Evolutionary conservation across 805 yeast species (phyloP), one percentile per base, ranked within the genome.

Genomic region (Komagataella ulmi): DNA sequence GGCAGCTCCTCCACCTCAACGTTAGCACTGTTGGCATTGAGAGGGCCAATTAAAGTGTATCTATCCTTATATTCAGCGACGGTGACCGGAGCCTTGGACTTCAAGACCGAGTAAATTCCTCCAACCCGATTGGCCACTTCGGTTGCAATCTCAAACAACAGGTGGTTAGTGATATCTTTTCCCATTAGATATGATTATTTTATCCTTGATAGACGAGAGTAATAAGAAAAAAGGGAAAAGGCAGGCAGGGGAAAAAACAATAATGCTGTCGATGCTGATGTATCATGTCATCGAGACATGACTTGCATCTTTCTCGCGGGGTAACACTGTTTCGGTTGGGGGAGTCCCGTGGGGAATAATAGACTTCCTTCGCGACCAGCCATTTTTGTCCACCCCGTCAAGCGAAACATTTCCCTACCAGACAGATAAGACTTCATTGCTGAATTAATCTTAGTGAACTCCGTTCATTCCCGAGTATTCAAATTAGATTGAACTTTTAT

Each of bases 61-160:
- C 96, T 75, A 59, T 85, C 88, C 56, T 86, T 79, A 68, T 89
- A 93, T 67, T 91, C 97, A 45, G 95, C 89, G 50, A 86, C 91
- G 7, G 99, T 91, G 54, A 90, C 89, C 7, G 97, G 97, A 6
- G 97, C 97, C 68, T 91, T 91, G 8, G 97, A 88, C 66, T 93
- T 93, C 62, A 91, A 76, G 50, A 91, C 99, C 6, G 98, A 90
- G 71, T 91, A 91, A 65, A 91, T 91, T 44, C 99, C 99, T 50
- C 99, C 99, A 19, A 91, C 98, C 61, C 95, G 76, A 72, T 93
- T 90, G 61, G 98, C 98, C 50, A 91, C 97, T 66, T 91, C 99
- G 1, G 99, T 91, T 55, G 98, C 96, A 47, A 88, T 85, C 71
- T 91, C 99, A 62, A 91, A 89, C 49, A 93, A 76, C 52, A 90